These are phyloP conservation scores for Angomonas deanei DNA, from an alignment of 208 protist species.

Conservation along the genomic window DNA sequence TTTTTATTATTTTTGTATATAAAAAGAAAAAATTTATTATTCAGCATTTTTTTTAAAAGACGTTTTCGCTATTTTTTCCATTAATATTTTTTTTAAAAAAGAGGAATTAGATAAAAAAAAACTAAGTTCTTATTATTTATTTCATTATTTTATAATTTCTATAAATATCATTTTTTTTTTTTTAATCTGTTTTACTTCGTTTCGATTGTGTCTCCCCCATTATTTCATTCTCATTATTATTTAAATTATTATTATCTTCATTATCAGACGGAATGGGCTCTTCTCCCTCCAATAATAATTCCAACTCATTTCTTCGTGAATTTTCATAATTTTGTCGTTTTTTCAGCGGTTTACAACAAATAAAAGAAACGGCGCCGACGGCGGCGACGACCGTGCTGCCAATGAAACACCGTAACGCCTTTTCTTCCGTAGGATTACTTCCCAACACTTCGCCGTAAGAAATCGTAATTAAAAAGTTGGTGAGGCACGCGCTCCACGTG, in stretches of 20 bases:
- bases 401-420: constrained; percentile 47
- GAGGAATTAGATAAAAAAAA: too few relatives aligned
- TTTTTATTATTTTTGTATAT: too few relatives aligned
- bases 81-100: too few relatives aligned
- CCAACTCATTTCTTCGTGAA: constrained; percentile 14
- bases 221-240: background rate
- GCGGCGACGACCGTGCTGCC: constrained; percentile 47
- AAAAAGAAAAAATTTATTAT: too few relatives aligned
- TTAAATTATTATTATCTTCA: background rate
- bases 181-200: too few relatives aligned
- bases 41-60: too few relatives aligned
- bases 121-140: too few relatives aligned
- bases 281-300: constrained; percentile 13
- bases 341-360: constrained; percentile 34
- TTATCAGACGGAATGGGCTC: background rate
- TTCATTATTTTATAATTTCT: too few relatives aligned
- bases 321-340: constrained; percentile 52
- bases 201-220: background rate
- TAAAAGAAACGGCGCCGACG: constrained; percentile 36
- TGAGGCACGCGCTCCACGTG: constrained; percentile 60
- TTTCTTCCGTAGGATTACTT: constrained; percentile 29
- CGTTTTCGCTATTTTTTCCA: too few relatives aligned
- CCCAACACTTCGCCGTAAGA: constrained; percentile 60
- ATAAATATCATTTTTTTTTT: too few relatives aligned
- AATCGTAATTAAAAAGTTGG: constrained; percentile 51